Evolutionary conservation across 331 rosid genomes (phyloP).

Genomic region (Erythrophleum ivorense): DNA sequence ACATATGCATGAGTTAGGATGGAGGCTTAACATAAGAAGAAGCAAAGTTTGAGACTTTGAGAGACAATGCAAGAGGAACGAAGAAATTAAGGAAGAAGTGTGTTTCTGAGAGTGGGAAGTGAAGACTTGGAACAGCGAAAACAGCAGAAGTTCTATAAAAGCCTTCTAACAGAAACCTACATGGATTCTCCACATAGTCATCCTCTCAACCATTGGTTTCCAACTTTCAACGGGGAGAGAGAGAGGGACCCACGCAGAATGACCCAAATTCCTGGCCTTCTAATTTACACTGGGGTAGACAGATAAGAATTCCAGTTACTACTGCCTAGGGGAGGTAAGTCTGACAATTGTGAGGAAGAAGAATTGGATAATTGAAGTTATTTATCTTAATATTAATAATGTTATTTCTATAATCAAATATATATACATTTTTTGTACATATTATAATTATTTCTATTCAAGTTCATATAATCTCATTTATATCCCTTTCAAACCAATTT

Average conservation of each 20-base stretch:
- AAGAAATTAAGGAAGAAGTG: not conserved
- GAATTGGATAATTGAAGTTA: no score
- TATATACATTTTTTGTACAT: not conserved
- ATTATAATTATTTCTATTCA: not conserved
- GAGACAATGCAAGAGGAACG: slow-evolving; percentile 27
- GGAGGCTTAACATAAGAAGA: slow-evolving; percentile 28
- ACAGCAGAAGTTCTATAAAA: slow-evolving; percentile 32
- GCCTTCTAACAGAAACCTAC: slow-evolving; percentile 37
- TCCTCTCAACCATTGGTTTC: not conserved
- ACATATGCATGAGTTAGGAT: not conserved
- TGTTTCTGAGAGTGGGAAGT: not conserved
- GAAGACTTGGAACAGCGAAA: slow-evolving; percentile 19
- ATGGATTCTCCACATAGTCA: slow-evolving; percentile 34
- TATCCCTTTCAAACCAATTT: no score
- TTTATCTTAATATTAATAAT: no score
- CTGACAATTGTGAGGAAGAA: no score
- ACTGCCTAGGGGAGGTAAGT: not conserved
- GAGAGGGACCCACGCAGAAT: slow-evolving; percentile 30
- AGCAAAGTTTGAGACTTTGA: slow-evolving; percentile 35
- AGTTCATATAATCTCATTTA: no score
- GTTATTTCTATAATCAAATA: no score
- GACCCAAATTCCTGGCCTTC: slow-evolving; percentile 41
- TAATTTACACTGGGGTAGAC: not conserved
- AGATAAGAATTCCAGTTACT: not conserved
- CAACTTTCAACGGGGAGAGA: not conserved